Evolutionary conservation across 495 filamentous ascomycete genomes (phyloP), one percentile per base, ranked within the genome.

Genomic region (Neurospora tetrasperma): DNA sequence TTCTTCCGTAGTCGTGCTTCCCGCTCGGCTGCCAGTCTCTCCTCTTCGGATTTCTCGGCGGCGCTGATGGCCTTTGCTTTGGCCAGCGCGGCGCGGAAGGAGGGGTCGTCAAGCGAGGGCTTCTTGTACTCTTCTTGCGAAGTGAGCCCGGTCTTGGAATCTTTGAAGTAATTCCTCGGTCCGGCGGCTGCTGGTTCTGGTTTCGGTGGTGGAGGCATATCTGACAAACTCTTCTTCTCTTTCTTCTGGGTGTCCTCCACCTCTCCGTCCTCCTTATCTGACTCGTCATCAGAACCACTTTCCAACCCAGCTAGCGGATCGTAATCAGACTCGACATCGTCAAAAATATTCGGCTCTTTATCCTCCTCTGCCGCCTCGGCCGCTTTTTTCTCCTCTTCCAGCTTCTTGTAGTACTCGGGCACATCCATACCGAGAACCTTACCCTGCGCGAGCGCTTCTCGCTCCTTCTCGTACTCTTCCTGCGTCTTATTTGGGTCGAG

Each of bases 301-400:
- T 85, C 89, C 35, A 96, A 76, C 23, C 86, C 91, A 2, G 89
- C 94, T 43, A 98, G 86, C 5, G 96, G 96, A 80, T 99, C 88
- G 79, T 97, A 99, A 76, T 96, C 93, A 35, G 88, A 88, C 6
- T 92, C 96, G 2, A 89, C 93, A 42, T 91, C 96, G 69, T 91
- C 93, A 78, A 99, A 99, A 31, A 99, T 99, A 77, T 90, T 88
- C 16, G 86, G 78, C 71, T 90, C 88, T 35, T 86, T 87, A 71
- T 92, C 90, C 10, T 86, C 86, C 54, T 89, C 87, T 18, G 89
- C 86, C 5, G 72, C 76, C 18, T 62, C 73, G 86, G 86, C 2
- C 72, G 75, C 41, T 80, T 80, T 40, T 20, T 75, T 69, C n/a
- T 79, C 76, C 18, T 79, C 82, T 27, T 78, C 75, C 44, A 79